phyloP scores from a whole-genome alignment of 768 basidiomycete genomes.

The Naganishia kalamii region DNA sequence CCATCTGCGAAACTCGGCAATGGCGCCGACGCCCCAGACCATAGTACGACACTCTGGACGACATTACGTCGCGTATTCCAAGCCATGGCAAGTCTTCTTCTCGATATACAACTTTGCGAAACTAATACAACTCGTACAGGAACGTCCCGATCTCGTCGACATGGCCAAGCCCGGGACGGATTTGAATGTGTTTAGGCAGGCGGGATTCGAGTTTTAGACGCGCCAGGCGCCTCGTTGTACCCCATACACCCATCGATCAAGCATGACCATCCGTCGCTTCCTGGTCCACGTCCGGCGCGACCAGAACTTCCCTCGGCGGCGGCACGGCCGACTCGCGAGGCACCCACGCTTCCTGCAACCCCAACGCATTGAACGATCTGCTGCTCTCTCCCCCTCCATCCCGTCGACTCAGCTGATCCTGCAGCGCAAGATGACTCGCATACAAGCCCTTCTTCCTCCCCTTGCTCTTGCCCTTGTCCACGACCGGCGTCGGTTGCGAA shows the following conservation, averaged over 20 bases:
- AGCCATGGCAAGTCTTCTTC: slow-evolving; percentile 59
- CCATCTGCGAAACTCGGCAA: slow-evolving; percentile 3
- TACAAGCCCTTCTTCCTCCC: neutral
- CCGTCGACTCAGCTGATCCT: too few relatives aligned
- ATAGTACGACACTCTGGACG: slow-evolving; percentile 80
- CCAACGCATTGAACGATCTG: neutral
- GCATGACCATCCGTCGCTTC: neutral
- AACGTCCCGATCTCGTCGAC: slow-evolving; percentile 74
- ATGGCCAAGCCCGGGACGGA: slow-evolving; percentile 60
- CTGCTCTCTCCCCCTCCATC: too few relatives aligned
- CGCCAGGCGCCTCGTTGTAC: neutral
- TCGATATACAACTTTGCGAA: neutral
- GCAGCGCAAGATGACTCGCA: neutral
- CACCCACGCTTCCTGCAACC: slow-evolving; percentile 3
- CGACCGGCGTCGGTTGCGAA: neutral
- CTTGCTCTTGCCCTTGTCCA: neutral
- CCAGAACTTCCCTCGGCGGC: neutral
- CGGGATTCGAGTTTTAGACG: slow-evolving; percentile 79
- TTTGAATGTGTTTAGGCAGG: slow-evolving; percentile 66
- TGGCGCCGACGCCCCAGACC: slow-evolving; percentile 52
- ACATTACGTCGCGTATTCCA: slow-evolving; percentile 76
- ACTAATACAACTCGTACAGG: slow-evolving; percentile 49
- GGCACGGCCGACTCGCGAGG: neutral
- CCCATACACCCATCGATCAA: neutral
- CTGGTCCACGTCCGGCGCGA: slow-evolving; percentile 13